Percentiles rank a stretch among this genome's conserved stretches.
phyloP scores from a whole-genome alignment of 306 rosid species.

The Mimosa bimucronata region DNA sequence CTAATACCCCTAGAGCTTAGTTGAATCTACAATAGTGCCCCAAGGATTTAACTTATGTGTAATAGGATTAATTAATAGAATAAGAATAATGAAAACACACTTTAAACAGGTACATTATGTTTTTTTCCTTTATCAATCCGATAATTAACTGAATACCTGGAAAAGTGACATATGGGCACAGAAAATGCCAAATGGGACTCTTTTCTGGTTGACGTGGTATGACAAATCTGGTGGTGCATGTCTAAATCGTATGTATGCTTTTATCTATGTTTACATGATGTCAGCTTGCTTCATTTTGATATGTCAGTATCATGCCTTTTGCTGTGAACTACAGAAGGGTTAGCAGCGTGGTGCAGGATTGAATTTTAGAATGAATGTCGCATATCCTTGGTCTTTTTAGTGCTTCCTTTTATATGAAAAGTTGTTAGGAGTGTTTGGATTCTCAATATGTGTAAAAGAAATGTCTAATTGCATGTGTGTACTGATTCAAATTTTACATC shows the following conservation, averaged over 20 bases:
- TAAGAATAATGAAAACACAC: neutral
- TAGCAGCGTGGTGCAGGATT: constrained; percentile 27
- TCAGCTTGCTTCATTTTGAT: constrained; percentile 12
- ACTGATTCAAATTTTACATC: neutral
- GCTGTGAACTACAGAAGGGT: constrained; percentile 23
- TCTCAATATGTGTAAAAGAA: neutral
- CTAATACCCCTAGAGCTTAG: neutral
- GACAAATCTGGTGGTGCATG: constrained; percentile 19
- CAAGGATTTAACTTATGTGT: neutral
- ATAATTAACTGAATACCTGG: neutral
- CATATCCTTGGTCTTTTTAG: neutral
- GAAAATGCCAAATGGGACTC: neutral
- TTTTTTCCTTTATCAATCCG: neutral
- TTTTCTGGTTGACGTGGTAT: constrained; percentile 5
- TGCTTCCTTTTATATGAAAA: neutral
- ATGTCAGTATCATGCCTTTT: constrained; percentile 6
- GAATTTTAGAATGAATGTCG: neutral
- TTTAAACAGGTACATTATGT: constrained; percentile 9
- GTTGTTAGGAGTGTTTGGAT: neutral
- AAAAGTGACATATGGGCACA: neutral
- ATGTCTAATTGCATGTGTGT: neutral
- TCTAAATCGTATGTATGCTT: neutral
- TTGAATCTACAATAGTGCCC: neutral
- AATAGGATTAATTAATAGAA: neutral
- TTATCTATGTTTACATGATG: neutral